Evolutionary conservation across 768 basidiomycete genomes (phyloP).

Genomic region (Amanita rimosa): DNA sequence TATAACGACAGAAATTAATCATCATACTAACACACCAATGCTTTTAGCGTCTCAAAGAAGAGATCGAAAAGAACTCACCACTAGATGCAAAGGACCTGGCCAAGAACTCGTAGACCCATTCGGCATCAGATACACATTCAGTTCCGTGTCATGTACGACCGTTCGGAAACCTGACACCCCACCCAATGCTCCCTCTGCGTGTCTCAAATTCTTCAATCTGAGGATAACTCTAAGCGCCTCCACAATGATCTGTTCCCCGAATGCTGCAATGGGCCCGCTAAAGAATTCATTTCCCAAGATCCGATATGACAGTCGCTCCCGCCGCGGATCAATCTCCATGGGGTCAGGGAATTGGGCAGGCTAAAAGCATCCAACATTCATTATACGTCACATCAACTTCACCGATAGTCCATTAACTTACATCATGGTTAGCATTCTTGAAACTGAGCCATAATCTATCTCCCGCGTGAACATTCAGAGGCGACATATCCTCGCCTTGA

Average conservation of each 20-base stretch:
- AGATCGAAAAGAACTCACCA: conserved; percentile 13
- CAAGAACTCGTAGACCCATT: conserved; percentile 23
- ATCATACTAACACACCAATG: too few relatives aligned
- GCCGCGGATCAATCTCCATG: conserved; percentile 23
- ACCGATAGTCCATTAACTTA: conserved; percentile 7
- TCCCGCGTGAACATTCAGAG: conserved; percentile 25
- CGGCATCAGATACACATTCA: conserved; percentile 20
- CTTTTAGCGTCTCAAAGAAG: too few relatives aligned
- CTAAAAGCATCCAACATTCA: conserved; percentile 10
- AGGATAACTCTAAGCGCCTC: conserved; percentile 38
- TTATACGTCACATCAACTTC: neutral
- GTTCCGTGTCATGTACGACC: conserved; percentile 21
- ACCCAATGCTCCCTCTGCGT: conserved; percentile 33
- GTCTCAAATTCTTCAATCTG: conserved; percentile 30
- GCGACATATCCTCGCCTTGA: conserved; percentile 22
- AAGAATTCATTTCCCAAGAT: conserved; percentile 28
- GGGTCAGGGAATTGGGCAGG: conserved; percentile 32
- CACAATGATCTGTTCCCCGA: conserved; percentile 25
- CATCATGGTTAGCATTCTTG: conserved; percentile 32
- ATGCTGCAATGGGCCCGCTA: conserved; percentile 24
- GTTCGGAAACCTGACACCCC: conserved; percentile 20
- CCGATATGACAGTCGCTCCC: conserved; percentile 20
- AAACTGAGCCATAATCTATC: conserved; percentile 29
- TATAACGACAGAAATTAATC: too few relatives aligned
- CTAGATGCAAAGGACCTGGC: conserved; percentile 26